Conservation (phyloP, 1,139 yeast species). For the Magnusiomyces fungicola region DNA sequence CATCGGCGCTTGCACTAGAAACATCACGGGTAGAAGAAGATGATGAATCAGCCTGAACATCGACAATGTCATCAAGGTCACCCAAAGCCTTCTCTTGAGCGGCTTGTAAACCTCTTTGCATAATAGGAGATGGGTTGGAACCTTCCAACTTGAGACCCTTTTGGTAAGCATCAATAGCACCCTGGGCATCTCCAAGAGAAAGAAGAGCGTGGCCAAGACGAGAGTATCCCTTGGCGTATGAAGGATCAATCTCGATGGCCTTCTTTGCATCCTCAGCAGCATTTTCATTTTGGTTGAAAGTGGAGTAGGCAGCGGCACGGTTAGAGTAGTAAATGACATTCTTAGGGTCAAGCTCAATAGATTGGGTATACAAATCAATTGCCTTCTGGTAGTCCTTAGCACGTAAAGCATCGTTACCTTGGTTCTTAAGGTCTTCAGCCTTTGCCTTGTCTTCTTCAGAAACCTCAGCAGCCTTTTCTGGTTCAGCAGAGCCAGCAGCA, state of each 20-base stretch:
- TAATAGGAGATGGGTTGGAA: slow-evolving; percentile 72
- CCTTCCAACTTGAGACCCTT: slow-evolving; percentile 86
- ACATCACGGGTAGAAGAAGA: slow-evolving; percentile 27
- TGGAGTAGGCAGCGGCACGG: slow-evolving; percentile 95
- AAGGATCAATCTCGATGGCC: slow-evolving; percentile 72
- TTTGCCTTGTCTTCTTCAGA: slow-evolving; percentile 49
- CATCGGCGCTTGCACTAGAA: slow-evolving; percentile 19
- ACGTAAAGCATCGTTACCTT: slow-evolving; percentile 93
- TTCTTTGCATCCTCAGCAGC: slow-evolving; percentile 80
- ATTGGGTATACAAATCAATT: slow-evolving; percentile 67
- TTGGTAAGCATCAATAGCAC: slow-evolving; percentile 84
- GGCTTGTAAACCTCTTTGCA: slow-evolving; percentile 89
- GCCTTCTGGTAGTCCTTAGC: slow-evolving; percentile 63
- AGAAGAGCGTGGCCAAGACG: slow-evolving; percentile 90
- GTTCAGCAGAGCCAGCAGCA: slow-evolving; percentile 8
- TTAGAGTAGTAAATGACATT: slow-evolving; percentile 86
- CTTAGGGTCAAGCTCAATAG: slow-evolving; percentile 61
- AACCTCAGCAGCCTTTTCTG: slow-evolving; percentile 38
- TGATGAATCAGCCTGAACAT: slow-evolving; percentile 26
- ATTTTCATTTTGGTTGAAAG: slow-evolving; percentile 59
- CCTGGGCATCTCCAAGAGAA: slow-evolving; percentile 84
- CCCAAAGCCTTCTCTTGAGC: slow-evolving; percentile 82
- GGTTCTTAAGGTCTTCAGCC: slow-evolving; percentile 78
- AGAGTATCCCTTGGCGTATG: slow-evolving; percentile 87
- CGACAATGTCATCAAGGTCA: slow-evolving; percentile 44